Percentiles rank a stretch among this genome's conserved stretches.
Evolutionary conservation across 306 rosid species (phyloP).

Genomic region (Castanospermum australe): DNA sequence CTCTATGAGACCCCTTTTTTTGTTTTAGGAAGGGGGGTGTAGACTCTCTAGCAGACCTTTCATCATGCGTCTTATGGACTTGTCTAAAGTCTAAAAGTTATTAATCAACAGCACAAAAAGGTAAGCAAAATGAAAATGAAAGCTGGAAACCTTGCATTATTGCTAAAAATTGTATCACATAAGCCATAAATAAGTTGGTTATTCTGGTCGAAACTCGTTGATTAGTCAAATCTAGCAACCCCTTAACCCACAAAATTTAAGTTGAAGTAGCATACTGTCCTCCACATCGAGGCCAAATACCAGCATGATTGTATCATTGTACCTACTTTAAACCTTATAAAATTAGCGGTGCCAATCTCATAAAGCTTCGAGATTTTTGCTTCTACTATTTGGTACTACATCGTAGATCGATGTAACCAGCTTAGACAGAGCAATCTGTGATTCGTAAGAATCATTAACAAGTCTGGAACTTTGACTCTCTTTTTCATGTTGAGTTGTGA

Average conservation of each 20-base stretch:
- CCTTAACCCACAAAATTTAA: background rate
- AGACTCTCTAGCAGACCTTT: background rate
- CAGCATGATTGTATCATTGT: background rate
- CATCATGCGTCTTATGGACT: background rate
- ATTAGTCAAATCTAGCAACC: background rate
- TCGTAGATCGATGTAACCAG: background rate
- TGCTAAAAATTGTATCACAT: background rate
- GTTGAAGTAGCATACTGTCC: background rate
- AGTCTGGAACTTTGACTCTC: too few relatives aligned
- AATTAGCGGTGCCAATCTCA: background rate
- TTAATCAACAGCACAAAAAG: background rate
- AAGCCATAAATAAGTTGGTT: background rate
- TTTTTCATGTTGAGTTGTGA: background rate
- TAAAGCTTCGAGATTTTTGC: background rate
- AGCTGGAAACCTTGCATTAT: background rate
- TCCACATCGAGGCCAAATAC: background rate
- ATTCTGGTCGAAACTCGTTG: background rate
- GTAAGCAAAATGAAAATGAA: background rate
- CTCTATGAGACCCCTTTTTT: too few relatives aligned
- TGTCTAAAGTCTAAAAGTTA: background rate
- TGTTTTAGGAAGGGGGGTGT: too few relatives aligned
- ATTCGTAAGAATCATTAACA: too few relatives aligned
- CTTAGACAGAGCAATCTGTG: background rate
- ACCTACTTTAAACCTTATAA: background rate
- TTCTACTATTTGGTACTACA: background rate